Conservation (phyloP, 2,329 filamentous ascomycete species). For the Sclerotinia spermophila region DNA sequence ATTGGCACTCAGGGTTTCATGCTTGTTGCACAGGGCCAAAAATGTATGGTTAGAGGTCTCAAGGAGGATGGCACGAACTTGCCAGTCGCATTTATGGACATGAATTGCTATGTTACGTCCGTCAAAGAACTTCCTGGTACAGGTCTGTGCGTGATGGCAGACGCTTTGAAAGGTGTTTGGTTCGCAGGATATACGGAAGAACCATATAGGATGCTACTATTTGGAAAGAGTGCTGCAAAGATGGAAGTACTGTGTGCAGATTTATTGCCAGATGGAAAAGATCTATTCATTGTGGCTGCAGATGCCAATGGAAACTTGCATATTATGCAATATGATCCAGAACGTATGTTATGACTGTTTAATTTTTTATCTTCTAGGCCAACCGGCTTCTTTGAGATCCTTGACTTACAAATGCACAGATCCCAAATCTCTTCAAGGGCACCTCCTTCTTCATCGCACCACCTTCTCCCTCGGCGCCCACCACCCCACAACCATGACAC, state of each 20-base stretch:
- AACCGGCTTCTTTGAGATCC: background rate
- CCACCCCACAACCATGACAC: conserved; percentile 67
- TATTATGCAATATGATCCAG: conserved; percentile 89
- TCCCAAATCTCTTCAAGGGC: conserved; percentile 86
- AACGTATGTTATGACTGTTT: conserved; percentile 58
- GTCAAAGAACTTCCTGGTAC: conserved; percentile 79
- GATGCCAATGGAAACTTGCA: conserved; percentile 86
- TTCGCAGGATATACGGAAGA: conserved; percentile 96
- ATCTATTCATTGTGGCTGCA: conserved; percentile 76
- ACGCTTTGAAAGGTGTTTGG: conserved; percentile 92
- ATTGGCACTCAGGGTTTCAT: conserved; percentile 85
- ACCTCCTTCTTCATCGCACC: conserved; percentile 79
- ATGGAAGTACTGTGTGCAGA: conserved; percentile 80
- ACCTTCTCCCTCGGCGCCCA: conserved; percentile 84
- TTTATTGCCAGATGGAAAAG: conserved; percentile 80
- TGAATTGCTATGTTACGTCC: conserved; percentile 89
- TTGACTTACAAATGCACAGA: conserved; percentile 50
- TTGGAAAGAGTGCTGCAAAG: conserved; percentile 78
- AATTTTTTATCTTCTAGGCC: conserved; percentile 6
- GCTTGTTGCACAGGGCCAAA: conserved; percentile 89
- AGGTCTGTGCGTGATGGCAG: conserved; percentile 81
- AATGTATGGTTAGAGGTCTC: conserved; percentile 92
- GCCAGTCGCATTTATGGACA: conserved; percentile 95
- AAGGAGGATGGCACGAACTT: conserved; percentile 92
- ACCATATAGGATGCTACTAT: conserved; percentile 90